Evolutionary conservation across 2,329 filamentous ascomycete genomes (phyloP).

Genomic region (Colletotrichum siamense): DNA sequence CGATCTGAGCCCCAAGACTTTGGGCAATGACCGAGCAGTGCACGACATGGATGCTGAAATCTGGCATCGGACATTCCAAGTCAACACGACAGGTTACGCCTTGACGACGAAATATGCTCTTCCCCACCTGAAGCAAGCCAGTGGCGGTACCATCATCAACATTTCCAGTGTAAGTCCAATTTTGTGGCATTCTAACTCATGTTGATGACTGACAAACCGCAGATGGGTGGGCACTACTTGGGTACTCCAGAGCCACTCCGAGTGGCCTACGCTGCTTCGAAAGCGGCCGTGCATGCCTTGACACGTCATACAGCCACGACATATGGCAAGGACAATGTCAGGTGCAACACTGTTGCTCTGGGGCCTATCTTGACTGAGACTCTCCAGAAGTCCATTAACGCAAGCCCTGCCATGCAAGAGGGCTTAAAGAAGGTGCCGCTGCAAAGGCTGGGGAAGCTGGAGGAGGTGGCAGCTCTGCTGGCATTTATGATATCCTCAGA

Average conservation of each 20-base stretch:
- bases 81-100: conserved; percentile 1
- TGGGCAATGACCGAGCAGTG: neutral
- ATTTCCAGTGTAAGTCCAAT: neutral
- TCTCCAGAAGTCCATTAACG: neutral
- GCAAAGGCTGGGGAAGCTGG: neutral
- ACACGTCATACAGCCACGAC: conserved; percentile 1
- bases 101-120: conserved; percentile 3
- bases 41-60: neutral
- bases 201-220: neutral
- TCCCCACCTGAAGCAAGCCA: neutral
- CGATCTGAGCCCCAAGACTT: neutral
- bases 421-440: neutral
- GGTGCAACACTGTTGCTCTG: neutral
- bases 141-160: conserved; percentile 1
- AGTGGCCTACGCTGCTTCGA: neutral
- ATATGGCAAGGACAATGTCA: neutral
- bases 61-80: neutral
- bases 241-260: neutral
- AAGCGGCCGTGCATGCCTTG: conserved; percentile 1
- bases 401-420: neutral
- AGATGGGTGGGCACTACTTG: conserved; percentile 5
- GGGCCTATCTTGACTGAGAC: neutral
- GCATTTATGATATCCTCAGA: conserved; percentile 6
- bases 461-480: conserved; percentile 1
- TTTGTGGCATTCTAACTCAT: neutral